Conservation (phyloP, 352 stramenopile species). For the Pythium aphanidermatum region DNA sequence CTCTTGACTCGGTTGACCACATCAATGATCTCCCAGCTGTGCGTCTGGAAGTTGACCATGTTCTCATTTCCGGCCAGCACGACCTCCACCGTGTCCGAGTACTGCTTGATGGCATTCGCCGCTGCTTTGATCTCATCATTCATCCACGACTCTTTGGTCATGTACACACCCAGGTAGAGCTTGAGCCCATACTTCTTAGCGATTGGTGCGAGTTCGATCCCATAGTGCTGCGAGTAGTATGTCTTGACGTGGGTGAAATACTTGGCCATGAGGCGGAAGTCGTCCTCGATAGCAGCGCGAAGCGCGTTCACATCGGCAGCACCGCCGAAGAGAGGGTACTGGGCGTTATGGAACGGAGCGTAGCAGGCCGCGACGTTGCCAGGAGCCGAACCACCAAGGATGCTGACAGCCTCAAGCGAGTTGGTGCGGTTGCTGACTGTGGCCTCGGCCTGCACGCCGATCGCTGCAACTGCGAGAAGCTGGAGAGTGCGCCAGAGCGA, state of each 20-base stretch:
- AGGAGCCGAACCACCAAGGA: no score
- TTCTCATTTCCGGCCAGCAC: conserved; percentile 28
- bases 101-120: conserved; percentile 10
- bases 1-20: conserved; percentile 24
- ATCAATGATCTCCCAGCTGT: conserved; percentile 21
- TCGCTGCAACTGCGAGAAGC: no score
- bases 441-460: no score
- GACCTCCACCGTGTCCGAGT: conserved; percentile 18
- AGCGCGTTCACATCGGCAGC: conserved; percentile 9
- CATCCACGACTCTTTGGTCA: conserved; percentile 22
- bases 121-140: conserved; percentile 16
- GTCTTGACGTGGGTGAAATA: conserved; percentile 23
- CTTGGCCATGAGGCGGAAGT: conserved; percentile 25
- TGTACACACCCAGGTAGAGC: conserved; percentile 27
- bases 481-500: no score
- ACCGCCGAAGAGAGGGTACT: conserved; percentile 10
- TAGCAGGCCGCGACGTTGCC: conserved; percentile 23
- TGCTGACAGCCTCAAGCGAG: no score
- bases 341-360: conserved; percentile 18
- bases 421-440: no score
- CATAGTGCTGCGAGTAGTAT: conserved; percentile 27
- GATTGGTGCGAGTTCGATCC: conserved; percentile 16
- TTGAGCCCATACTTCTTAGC: conserved; percentile 20
- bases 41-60: conserved; percentile 17
- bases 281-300: conserved; percentile 14